phyloP scores from a whole-genome alignment of 192 early-diverging fungal species.

The Entophlyctis helioformis region DNA sequence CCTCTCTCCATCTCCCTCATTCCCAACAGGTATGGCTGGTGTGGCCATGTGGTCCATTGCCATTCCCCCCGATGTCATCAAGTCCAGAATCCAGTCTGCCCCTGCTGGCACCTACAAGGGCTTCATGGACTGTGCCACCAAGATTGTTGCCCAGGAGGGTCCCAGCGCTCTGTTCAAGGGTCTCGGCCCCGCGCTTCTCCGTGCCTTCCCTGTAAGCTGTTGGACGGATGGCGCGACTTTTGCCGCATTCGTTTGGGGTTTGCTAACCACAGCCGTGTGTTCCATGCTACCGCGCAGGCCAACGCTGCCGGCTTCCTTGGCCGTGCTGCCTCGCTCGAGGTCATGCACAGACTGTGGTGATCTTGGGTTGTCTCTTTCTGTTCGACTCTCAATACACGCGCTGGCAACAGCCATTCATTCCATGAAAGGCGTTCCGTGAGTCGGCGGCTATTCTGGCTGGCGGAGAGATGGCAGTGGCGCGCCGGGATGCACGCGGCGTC shows the following conservation, averaged over 20 bases:
- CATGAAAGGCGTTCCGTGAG: no score
- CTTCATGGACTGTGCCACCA: slow-evolving; percentile 47
- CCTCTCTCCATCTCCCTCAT: neutral
- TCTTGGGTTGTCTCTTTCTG: no score
- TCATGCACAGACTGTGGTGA: slow-evolving; percentile 39
- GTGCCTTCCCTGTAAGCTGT: slow-evolving; percentile 58
- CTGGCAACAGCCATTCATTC: no score
- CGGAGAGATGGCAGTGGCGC: no score
- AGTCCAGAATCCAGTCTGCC: slow-evolving; percentile 79
- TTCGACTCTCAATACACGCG: no score
- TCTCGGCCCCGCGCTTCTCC: slow-evolving; percentile 74
- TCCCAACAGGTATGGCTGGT: slow-evolving; percentile 67
- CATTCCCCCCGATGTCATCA: slow-evolving; percentile 84
- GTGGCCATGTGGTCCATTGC: slow-evolving; percentile 97
- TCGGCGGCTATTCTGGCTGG: no score
- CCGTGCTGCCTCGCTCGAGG: slow-evolving; percentile 27
- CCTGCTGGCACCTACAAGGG: slow-evolving; percentile 80
- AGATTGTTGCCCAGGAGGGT: slow-evolving; percentile 74
- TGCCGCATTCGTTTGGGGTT: slow-evolving; percentile 1
- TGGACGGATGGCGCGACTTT: no score
- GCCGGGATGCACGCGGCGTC: no score
- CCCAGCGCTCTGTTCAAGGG: slow-evolving; percentile 72
- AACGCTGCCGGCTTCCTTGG: slow-evolving; percentile 46
- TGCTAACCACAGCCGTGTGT: no score
- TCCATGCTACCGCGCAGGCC: slow-evolving; percentile 11